Conservation (phyloP, 2,329 filamentous ascomycete species). For the Parastagonospora nodorum region DNA sequence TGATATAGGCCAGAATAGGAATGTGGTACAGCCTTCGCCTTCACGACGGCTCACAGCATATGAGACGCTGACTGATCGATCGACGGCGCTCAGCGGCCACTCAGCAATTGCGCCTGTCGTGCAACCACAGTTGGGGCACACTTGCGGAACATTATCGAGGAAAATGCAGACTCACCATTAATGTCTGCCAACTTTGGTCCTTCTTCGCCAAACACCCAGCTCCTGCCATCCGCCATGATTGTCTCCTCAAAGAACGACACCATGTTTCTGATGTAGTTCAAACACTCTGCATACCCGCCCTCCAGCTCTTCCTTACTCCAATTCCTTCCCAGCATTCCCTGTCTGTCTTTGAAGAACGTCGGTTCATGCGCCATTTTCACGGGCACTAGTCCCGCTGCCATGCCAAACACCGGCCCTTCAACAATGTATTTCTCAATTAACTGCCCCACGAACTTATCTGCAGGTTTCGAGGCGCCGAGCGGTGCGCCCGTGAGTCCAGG, state of each 20-base stretch:
- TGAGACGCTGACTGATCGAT: neutral
- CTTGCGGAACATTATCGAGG: neutral
- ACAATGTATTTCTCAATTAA: conserved; percentile 62
- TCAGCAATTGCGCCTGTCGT: neutral
- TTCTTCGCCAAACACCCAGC: conserved; percentile 64
- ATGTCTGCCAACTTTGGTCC: conserved; percentile 66
- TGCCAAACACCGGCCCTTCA: conserved; percentile 62
- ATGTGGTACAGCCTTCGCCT: too few species aligned
- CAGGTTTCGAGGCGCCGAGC: conserved; percentile 27
- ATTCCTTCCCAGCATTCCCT: conserved; percentile 50
- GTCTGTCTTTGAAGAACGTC: conserved; percentile 63
- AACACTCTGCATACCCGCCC: conserved; percentile 57
- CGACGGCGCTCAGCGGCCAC: neutral
- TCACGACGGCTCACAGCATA: too few species aligned
- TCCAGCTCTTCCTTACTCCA: conserved; percentile 48
- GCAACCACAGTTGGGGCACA: neutral
- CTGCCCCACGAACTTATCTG: conserved; percentile 57
- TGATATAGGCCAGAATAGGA: too few species aligned
- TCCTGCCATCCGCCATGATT: conserved; percentile 65
- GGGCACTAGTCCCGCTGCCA: conserved; percentile 61
- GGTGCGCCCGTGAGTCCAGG: conserved; percentile 30
- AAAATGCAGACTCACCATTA: conserved; percentile 53
- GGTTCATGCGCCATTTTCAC: conserved; percentile 59
- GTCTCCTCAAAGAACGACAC: conserved; percentile 65
- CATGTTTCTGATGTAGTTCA: conserved; percentile 57